phyloP scores from a whole-genome alignment of 148 eudicot genomes.

The Camellia granthamiana region DNA sequence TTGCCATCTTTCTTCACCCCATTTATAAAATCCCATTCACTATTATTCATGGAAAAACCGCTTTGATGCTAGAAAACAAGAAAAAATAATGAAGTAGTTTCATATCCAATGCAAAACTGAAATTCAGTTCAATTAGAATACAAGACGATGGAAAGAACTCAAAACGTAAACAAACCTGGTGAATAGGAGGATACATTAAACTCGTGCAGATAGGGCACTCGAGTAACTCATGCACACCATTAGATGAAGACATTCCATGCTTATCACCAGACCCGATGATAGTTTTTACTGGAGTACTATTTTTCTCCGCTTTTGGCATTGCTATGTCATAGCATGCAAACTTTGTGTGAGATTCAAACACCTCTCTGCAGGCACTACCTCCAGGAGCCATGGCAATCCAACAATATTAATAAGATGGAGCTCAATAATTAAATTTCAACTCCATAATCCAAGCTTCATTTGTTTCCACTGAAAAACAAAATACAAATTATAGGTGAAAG shows the following conservation, averaged over 20 bases:
- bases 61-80: neutral
- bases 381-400: constrained; percentile 33
- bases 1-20: neutral
- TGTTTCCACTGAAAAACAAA: constrained; percentile 8
- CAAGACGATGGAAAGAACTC: neutral
- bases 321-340: constrained; percentile 20
- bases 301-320: constrained; percentile 25
- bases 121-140: neutral
- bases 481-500: constrained; percentile 9
- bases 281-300: constrained; percentile 15
- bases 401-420: neutral
- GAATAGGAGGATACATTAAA: constrained; percentile 51
- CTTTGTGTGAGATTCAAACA: constrained; percentile 36
- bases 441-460: neutral
- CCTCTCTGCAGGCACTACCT: constrained; percentile 31
- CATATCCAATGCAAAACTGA: neutral
- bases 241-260: constrained; percentile 28
- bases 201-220: constrained; percentile 42
- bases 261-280: constrained; percentile 25
- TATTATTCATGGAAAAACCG: neutral
- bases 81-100: neutral
- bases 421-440: neutral
- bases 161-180: constrained; percentile 38
- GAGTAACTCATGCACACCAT: constrained; percentile 44
- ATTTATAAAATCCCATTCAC: neutral